These are phyloP conservation scores for Penicillium atrosanguineum DNA, from an alignment of 495 filamentous ascomycete species.

Conservation along the genomic window DNA sequence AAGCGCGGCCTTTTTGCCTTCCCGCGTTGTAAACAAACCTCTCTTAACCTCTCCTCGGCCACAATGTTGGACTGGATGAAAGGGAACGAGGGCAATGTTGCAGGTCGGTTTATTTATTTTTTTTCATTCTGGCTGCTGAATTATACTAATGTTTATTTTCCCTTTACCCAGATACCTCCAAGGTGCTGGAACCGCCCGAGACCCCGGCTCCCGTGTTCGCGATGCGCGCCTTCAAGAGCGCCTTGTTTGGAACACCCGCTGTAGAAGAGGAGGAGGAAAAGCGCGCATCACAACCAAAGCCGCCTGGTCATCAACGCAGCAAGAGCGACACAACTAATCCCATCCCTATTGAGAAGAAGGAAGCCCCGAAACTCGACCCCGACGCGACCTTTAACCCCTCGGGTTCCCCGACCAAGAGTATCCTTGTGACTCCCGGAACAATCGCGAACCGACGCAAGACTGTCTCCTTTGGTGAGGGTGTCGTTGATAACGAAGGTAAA, in stretches of 20 bases:
- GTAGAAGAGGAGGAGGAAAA: slow-evolving; percentile 42
- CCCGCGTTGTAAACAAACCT: slow-evolving; percentile 25
- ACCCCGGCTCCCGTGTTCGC: slow-evolving; percentile 95
- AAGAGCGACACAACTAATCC: slow-evolving; percentile 23
- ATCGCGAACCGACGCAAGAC: slow-evolving; percentile 76
- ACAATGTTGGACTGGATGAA: slow-evolving; percentile 55
- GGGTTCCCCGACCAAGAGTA: slow-evolving; percentile 70
- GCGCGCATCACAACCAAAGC: slow-evolving; percentile 16
- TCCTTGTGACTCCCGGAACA: slow-evolving; percentile 87
- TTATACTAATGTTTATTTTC: not conserved
- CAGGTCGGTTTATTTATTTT: slow-evolving; percentile 16
- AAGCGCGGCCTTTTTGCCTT: slow-evolving; percentile 20
- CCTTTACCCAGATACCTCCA: slow-evolving; percentile 33
- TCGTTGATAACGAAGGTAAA: slow-evolving; percentile 59
- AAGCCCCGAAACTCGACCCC: slow-evolving; percentile 23
- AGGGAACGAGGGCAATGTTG: slow-evolving; percentile 44
- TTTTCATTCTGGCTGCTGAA: not conserved
- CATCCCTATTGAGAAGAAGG: slow-evolving; percentile 20
- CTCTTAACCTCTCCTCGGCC: slow-evolving; percentile 8
- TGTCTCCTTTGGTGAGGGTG: slow-evolving; percentile 80
- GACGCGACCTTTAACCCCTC: slow-evolving; percentile 35
- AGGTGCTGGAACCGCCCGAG: slow-evolving; percentile 66
- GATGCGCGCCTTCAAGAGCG: slow-evolving; percentile 86
- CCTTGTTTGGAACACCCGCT: slow-evolving; percentile 83
- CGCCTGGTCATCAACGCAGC: slow-evolving; percentile 19